phyloP scores from a whole-genome alignment of 345 rosid species.

The Capsella bursapastoris region DNA sequence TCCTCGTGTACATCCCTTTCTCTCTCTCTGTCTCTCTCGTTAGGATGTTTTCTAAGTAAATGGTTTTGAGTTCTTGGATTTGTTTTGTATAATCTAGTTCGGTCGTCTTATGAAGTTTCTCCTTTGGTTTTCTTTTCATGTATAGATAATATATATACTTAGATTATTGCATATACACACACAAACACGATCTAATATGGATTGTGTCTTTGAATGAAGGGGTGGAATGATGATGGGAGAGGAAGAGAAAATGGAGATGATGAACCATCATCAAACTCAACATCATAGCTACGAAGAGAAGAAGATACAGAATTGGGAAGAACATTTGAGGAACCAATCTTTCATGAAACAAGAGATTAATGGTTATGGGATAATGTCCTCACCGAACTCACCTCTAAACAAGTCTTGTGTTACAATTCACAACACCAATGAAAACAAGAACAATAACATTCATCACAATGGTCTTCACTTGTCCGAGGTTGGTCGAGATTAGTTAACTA shows the following conservation, averaged over 20 bases:
- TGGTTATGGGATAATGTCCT: slow-evolving; percentile 28
- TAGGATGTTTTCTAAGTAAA: slow-evolving; percentile 13
- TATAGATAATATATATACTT: not conserved
- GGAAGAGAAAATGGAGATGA: slow-evolving; percentile 53
- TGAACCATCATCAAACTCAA: slow-evolving; percentile 37
- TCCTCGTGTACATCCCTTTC: slow-evolving; percentile 57
- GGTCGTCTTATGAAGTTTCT: slow-evolving; percentile 2
- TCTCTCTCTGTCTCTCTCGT: slow-evolving; percentile 28
- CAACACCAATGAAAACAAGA: slow-evolving; percentile 27
- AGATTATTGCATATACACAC: not conserved
- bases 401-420: slow-evolving; percentile 37
- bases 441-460: slow-evolving; percentile 1
- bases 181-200: slow-evolving; percentile 17
- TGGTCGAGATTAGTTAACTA: slow-evolving; percentile 6
- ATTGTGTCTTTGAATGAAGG: slow-evolving; percentile 43
- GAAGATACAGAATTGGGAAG: slow-evolving; percentile 35
- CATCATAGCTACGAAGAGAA: slow-evolving; percentile 24
- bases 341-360: slow-evolving; percentile 34
- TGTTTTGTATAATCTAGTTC: not conserved
- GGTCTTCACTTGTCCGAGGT: slow-evolving; percentile 35
- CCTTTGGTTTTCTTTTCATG: not conserved
- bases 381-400: slow-evolving; percentile 41
- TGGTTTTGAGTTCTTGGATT: slow-evolving; percentile 28
- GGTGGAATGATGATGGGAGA: slow-evolving; percentile 65
- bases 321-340: slow-evolving; percentile 28